phyloP scores from a whole-genome alignment of 179 eudicot species.

The Drosera spatulata region DNA sequence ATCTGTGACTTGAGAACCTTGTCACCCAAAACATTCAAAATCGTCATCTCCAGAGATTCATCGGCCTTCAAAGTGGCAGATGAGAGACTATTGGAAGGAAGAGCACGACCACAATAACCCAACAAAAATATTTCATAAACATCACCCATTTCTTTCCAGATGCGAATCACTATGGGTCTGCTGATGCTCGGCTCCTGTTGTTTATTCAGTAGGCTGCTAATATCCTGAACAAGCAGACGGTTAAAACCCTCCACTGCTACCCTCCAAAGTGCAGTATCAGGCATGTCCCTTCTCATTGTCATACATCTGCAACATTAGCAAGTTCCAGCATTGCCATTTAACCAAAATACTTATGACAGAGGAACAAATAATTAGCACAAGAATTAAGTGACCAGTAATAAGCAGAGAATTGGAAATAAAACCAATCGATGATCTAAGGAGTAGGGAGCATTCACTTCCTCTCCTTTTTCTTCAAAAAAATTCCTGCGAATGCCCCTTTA shows the following conservation, averaged over 20 bases:
- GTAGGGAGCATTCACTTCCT: no score
- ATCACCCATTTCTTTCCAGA: conserved; percentile 99
- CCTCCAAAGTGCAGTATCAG: conserved; percentile 92
- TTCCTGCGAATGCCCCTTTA: no score
- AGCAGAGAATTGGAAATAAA: no score
- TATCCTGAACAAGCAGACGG: conserved; percentile 52
- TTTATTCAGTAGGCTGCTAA: conserved; percentile 25
- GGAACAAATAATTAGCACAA: not conserved
- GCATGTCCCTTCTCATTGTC: conserved; percentile 92
- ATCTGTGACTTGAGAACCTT: conserved; percentile 64
- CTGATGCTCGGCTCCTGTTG: conserved; percentile 24
- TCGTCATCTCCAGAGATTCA: conserved; percentile 75
- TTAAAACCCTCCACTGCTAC: conserved; percentile 88
- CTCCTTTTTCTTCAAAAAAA: no score
- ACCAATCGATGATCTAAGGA: no score
- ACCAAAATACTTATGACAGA: not conserved
- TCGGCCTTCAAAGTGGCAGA: conserved; percentile 48
- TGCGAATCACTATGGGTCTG: conserved; percentile 52
- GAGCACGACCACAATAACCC: conserved; percentile 98
- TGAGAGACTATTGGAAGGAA: conserved; percentile 58
- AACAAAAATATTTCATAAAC: conserved; percentile 86
- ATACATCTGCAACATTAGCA: conserved; percentile 48
- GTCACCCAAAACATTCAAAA: conserved; percentile 67
- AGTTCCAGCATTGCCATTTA: not conserved
- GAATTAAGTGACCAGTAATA: not conserved